Conservation (phyloP, 306 rosid species). For the Erythrophleum fordii region DNA sequence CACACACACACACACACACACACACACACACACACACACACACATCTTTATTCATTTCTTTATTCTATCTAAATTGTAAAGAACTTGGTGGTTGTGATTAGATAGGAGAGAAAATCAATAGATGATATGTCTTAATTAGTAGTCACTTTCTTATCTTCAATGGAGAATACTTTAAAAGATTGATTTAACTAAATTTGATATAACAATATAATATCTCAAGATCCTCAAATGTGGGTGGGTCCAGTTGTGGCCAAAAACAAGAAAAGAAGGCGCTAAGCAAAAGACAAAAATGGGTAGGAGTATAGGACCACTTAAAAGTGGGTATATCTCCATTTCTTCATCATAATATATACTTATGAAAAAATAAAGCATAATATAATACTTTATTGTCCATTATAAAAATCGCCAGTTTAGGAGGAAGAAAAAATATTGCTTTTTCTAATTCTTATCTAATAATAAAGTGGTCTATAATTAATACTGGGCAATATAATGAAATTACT, state of each 20-base stretch:
- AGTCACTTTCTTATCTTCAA: conserved; percentile 21
- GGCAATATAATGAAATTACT: too few species aligned
- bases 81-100: background rate
- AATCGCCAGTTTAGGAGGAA: too few species aligned
- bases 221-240: background rate
- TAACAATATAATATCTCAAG: background rate
- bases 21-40: too few species aligned
- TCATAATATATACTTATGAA: background rate
- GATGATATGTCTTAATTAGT: background rate
- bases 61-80: conserved; percentile 18
- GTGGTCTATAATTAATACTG: too few species aligned
- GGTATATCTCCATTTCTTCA: background rate
- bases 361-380: too few species aligned
- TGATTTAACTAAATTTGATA: conserved; percentile 23
- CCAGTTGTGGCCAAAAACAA: background rate
- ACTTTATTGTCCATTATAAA: background rate
- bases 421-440: too few species aligned
- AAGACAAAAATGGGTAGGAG: too few species aligned
- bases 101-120: background rate
- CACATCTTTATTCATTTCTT: background rate
- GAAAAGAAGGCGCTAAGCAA: too few species aligned
- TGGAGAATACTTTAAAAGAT: background rate
- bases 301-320: too few species aligned
- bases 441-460: too few species aligned
- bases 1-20: too few species aligned